Evolutionary conservation across 2,329 filamentous ascomycete genomes (phyloP).

Genomic region (Didymella keratinophila): DNA sequence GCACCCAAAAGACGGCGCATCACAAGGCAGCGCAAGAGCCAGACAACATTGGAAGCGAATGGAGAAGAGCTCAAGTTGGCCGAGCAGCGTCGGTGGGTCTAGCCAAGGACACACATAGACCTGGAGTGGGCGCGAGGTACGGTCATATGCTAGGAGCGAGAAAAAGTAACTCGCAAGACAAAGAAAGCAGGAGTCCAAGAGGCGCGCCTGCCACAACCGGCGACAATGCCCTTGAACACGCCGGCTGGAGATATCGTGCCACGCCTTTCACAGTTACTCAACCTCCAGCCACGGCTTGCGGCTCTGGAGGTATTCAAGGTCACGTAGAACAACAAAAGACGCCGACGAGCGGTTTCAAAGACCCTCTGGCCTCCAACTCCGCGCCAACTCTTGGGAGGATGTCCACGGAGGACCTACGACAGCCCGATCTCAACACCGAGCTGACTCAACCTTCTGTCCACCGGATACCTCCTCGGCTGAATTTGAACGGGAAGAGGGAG

Average conservation of each 20-base stretch:
- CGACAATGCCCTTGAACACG: neutral
- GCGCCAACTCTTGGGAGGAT: neutral
- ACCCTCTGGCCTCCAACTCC: no score
- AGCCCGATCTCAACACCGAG: neutral
- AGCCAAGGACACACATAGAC: neutral
- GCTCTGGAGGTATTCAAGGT: neutral
- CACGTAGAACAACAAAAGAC: neutral
- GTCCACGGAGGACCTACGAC: neutral
- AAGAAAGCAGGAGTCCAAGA: neutral
- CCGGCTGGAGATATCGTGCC: neutral
- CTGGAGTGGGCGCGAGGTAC: constrained; percentile 4
- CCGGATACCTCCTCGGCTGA: neutral
- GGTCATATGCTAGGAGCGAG: neutral
- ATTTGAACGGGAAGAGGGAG: neutral
- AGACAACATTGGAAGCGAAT: neutral
- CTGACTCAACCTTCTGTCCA: neutral
- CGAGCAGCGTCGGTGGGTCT: neutral
- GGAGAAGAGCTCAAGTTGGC: neutral
- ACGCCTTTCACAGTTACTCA: neutral
- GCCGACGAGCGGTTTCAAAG: neutral
- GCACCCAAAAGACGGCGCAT: neutral
- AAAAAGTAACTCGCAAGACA: neutral
- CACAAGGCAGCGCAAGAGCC: neutral
- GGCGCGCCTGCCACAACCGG: neutral
- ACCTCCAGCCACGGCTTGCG: neutral